These are phyloP conservation scores for Dipteronia sinensis DNA, from an alignment of 345 rosid species.

Conservation along the genomic window DNA sequence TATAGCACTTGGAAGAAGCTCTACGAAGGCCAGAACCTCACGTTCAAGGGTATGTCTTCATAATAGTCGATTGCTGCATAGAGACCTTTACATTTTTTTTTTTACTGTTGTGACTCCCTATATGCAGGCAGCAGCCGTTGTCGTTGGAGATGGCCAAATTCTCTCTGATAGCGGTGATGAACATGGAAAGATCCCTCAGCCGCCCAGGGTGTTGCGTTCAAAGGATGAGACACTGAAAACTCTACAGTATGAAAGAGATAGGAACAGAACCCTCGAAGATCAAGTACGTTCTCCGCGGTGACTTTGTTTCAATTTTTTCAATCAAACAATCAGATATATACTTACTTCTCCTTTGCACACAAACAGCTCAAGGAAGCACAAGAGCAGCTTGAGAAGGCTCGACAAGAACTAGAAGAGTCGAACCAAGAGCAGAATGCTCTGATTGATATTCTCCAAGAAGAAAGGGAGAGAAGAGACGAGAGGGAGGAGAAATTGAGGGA, in stretches of 20 bases:
- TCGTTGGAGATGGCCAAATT: neutral
- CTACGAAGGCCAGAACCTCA: neutral
- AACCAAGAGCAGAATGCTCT: constrained; percentile 22
- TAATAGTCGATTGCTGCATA: neutral
- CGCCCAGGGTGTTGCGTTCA: no score
- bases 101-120: neutral
- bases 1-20: neutral
- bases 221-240: neutral
- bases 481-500: constrained; percentile 37
- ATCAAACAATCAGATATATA: neutral
- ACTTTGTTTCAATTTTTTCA: neutral
- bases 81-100: neutral
- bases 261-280: constrained; percentile 30
- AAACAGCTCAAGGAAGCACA: constrained; percentile 36
- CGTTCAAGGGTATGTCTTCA: constrained; percentile 29
- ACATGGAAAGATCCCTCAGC: no score
- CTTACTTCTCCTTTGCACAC: neutral
- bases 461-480: constrained; percentile 31
- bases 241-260: constrained; percentile 31
- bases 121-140: neutral
- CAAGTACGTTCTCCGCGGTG: constrained; percentile 29
- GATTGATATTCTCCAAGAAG: constrained; percentile 28
- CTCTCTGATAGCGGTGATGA: neutral
- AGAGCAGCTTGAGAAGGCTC: constrained; percentile 23
- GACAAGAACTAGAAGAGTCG: constrained; percentile 14